Percentiles rank a stretch among this genome's conserved stretches.
phyloP scores from a whole-genome alignment of 768 basidiomycete species.

The Tylopilus sp. region DNA sequence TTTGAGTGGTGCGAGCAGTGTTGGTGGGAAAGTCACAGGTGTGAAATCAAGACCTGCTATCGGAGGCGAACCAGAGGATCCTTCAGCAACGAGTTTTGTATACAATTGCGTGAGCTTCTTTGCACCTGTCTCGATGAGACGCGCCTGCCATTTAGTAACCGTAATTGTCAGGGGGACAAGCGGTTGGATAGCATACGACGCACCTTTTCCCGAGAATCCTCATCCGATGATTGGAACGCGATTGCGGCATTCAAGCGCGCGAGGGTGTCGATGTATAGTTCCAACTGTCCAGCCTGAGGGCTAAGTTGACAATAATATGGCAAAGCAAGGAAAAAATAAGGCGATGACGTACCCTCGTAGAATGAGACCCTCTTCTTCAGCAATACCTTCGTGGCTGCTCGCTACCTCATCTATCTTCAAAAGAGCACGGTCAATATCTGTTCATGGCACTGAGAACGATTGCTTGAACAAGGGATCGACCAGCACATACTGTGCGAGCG shows the following conservation, averaged over 20 bases:
- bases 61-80: constrained; percentile 69
- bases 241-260: constrained; percentile 77
- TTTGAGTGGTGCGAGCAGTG: constrained; percentile 48
- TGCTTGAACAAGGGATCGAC: background rate
- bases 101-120: constrained; percentile 80
- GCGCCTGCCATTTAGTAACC: constrained; percentile 38
- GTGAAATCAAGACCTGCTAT: constrained; percentile 55
- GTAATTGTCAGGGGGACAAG: background rate
- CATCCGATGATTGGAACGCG: constrained; percentile 66
- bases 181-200: background rate
- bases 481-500: constrained; percentile 66
- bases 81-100: constrained; percentile 86
- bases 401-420: constrained; percentile 77
- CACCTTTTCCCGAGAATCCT: constrained; percentile 55
- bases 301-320: constrained; percentile 33
- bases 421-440: constrained; percentile 80
- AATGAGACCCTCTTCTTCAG: constrained; percentile 75
- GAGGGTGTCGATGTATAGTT: constrained; percentile 64
- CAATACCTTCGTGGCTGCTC: constrained; percentile 70
- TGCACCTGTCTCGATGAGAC: constrained; percentile 76
- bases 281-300: constrained; percentile 66
- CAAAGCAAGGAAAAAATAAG: background rate
- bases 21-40: constrained; percentile 51
- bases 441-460: background rate
- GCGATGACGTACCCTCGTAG: constrained; percentile 56